Evolutionary conservation across 1,284 basidiomycete species (phyloP).

Genomic region (Cryptococcus depauperatus): DNA sequence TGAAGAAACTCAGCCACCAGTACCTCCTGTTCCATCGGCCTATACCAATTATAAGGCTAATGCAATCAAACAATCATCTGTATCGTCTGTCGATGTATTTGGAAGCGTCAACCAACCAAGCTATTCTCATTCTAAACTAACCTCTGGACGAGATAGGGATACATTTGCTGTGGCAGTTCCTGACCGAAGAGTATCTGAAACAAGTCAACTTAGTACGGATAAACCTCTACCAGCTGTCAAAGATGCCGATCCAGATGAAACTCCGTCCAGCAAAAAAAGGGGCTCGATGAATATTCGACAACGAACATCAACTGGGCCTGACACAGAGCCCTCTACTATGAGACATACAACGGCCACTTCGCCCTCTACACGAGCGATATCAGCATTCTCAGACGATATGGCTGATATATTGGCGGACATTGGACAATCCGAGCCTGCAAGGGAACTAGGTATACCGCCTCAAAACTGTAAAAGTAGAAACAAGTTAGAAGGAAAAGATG

Average conservation of each 20-base stretch:
- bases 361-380: slow-evolving; percentile 9
- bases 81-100: slow-evolving; percentile 8
- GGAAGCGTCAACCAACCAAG: not conserved
- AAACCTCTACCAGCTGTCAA: slow-evolving; percentile 10
- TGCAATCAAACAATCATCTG: slow-evolving; percentile 6
- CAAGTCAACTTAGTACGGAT: slow-evolving; percentile 8
- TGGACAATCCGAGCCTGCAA: slow-evolving; percentile 26
- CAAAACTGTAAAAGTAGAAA: slow-evolving; percentile 12
- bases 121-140: not conserved
- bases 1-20: slow-evolving; percentile 5
- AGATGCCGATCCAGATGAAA: not conserved
- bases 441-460: slow-evolving; percentile 31
- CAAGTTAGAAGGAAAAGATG: slow-evolving; percentile 5
- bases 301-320: too few relatives aligned
- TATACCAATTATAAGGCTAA: slow-evolving; percentile 6
- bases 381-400: slow-evolving; percentile 38
- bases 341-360: slow-evolving; percentile 9
- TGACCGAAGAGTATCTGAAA: not conserved
- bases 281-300: slow-evolving; percentile 19
- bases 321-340: not conserved
- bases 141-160: slow-evolving; percentile 1
- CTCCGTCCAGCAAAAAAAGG: slow-evolving; percentile 4
- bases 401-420: slow-evolving; percentile 33
- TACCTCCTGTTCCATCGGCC: slow-evolving; percentile 12
- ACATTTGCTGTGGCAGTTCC: not conserved